Percentiles rank a stretch among this genome's conserved stretches.
Conservation (phyloP, 768 basidiomycete genomes). For the Kondoa malvinella region DNA sequence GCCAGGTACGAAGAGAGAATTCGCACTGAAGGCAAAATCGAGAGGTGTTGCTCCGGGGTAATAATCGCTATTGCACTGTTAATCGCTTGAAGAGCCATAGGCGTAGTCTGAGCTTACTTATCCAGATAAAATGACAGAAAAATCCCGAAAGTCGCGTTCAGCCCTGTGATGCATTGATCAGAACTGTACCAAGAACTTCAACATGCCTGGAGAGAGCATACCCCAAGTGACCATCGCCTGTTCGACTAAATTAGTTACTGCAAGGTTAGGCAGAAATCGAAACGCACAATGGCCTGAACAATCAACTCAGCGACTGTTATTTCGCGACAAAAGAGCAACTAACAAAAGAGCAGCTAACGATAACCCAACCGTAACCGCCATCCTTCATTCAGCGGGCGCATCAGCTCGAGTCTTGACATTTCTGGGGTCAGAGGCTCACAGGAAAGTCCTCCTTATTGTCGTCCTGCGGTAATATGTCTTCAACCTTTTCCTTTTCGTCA, state of each 20-base stretch:
- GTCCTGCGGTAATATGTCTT: background rate
- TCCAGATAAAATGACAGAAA: background rate
- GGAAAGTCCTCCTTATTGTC: background rate
- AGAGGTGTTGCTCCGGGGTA: constrained; percentile 24
- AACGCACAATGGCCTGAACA: too few relatives aligned
- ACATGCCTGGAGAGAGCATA: background rate
- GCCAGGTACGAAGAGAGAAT: too few relatives aligned
- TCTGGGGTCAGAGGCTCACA: too few relatives aligned
- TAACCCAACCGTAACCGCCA: constrained; percentile 33
- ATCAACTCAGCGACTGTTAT: too few relatives aligned
- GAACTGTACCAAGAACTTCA: background rate
- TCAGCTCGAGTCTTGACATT: too few relatives aligned
- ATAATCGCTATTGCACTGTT: too few relatives aligned
- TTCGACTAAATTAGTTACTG: background rate
- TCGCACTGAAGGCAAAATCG: constrained; percentile 27
- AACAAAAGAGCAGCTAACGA: constrained; percentile 27
- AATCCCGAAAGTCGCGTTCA: background rate
- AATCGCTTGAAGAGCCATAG: too few relatives aligned
- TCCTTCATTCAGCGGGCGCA: too few relatives aligned
- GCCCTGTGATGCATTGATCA: background rate
- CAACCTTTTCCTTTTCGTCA: background rate
- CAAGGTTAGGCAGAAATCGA: constrained; percentile 27
- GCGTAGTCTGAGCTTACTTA: too few relatives aligned
- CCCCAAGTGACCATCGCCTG: background rate
- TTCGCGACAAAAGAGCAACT: too few relatives aligned